Percentiles rank a stretch among this genome's conserved stretches.
phyloP scores from a whole-genome alignment of 1,284 basidiomycete species.

The Trichosporon ovoides region DNA sequence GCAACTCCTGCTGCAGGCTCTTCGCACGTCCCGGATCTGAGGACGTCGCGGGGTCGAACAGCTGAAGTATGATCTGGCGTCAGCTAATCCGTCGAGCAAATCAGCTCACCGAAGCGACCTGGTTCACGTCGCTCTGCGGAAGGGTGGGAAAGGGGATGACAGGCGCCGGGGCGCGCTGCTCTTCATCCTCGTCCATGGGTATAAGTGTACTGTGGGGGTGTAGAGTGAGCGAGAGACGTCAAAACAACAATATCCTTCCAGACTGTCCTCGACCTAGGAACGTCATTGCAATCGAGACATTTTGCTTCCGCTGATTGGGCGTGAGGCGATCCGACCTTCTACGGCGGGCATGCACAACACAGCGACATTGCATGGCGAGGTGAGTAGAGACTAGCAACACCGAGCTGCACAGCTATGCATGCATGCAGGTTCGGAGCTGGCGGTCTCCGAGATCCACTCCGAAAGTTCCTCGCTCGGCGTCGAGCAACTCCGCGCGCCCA shows the following conservation, averaged over 20 bases:
- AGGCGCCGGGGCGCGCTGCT: neutral
- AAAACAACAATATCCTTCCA: neutral
- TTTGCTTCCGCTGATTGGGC: neutral
- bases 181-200: neutral
- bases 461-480: too few species aligned
- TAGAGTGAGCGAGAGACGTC: neutral
- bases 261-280: neutral
- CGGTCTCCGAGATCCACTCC: too few species aligned
- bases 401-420: too few species aligned
- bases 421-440: too few species aligned
- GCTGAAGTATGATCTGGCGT: constrained; percentile 39
- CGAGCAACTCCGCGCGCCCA: too few species aligned
- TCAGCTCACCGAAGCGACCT: constrained; percentile 34
- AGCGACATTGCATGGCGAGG: too few species aligned
- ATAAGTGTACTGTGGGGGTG: neutral
- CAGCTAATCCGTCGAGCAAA: neutral
- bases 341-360: too few species aligned
- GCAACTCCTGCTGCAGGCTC: constrained; percentile 43
- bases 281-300: neutral
- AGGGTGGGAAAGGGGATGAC: constrained; percentile 32
- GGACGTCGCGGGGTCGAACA: constrained; percentile 37
- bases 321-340: too few species aligned
- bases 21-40: constrained; percentile 38
- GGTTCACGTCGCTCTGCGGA: constrained; percentile 30
- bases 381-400: too few species aligned